These are phyloP conservation scores for Boletus barrowsii DNA, from an alignment of 768 basidiomycete species.

Conservation along the genomic window DNA sequence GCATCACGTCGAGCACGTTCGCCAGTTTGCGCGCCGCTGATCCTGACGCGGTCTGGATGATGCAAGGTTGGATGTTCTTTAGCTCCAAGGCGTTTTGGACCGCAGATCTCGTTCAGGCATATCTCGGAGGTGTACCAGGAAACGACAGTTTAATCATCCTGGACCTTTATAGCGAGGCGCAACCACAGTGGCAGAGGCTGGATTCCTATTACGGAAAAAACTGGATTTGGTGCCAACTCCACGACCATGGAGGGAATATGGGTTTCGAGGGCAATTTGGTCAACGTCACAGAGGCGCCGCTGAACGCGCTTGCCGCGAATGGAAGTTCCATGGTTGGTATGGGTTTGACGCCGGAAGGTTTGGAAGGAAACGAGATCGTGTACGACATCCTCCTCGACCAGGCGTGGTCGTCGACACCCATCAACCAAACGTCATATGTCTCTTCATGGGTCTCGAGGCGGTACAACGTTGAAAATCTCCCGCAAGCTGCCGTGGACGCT, in stretches of 20 bases:
- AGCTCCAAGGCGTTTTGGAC: conserved; percentile 37
- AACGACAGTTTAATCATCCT: conserved; percentile 40
- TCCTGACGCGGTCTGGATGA: conserved; percentile 39
- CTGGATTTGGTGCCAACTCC: conserved; percentile 43
- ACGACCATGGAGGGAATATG: conserved; percentile 39
- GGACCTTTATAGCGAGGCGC: conserved; percentile 39
- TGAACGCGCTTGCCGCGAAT: conserved; percentile 29
- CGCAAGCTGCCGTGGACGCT: conserved; percentile 27
- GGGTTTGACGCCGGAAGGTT: conserved; percentile 39
- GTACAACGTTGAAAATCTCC: conserved; percentile 29
- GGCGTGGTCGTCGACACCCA: conserved; percentile 36
- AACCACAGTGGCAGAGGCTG: conserved; percentile 42
- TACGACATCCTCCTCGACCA: conserved; percentile 41
- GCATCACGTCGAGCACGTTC: conserved; percentile 34
- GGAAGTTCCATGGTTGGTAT: conserved; percentile 38
- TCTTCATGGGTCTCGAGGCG: conserved; percentile 35
- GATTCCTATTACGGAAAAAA: conserved; percentile 37
- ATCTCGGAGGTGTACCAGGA: conserved; percentile 36
- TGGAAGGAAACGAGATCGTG: conserved; percentile 44
- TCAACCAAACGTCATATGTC: conserved; percentile 33
- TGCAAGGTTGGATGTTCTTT: conserved; percentile 45
- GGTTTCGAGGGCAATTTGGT: conserved; percentile 38
- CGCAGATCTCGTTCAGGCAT: conserved; percentile 37
- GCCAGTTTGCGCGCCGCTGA: conserved; percentile 38
- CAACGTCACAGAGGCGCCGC: conserved; percentile 32